Evolutionary conservation across 192 early-diverging fungal genomes (phyloP), one percentile per base, ranked within the genome.

Genomic region (Dispira simplex): DNA sequence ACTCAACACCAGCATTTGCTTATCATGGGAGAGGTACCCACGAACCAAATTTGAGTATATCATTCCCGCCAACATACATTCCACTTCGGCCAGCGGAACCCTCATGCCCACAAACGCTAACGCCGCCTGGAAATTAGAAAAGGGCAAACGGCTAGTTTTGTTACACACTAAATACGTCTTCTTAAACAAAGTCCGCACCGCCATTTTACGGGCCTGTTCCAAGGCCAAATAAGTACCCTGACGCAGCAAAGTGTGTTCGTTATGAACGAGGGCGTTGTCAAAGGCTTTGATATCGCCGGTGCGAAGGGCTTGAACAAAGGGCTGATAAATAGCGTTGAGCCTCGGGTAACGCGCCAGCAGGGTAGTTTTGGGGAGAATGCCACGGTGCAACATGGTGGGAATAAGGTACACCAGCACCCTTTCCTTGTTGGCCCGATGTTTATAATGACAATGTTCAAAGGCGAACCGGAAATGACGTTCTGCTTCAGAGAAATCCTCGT

Each of bases 51-150:
- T 91, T 76, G 86, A 88, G 69, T 82, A 83, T 47, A 99, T 88
- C 86, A 95, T 85, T 63, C 86, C 87, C 2, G 92, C 93, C 43
- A 99, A 68, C 59, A 89, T 81, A 66, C 92, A 91, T 66, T 89
- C 90, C 8, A 92, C 85, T 59, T 95, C 90, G 14, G 81, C 81
- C 44, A 81, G 54, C 16, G 83, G 83, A 1, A 81, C 65, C 25
- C 75, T 53, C 8, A 81, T 53, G 0, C 88, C 77, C 51, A 81
- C 77, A 75, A 71, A 74, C 11, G 66, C 70, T 44, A 95, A 66
- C 11, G 88, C 95, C 8, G 47, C 62, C 44, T 84, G 71, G 52
- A 97, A 85, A n/a, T 51, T 57, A 0, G 46, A 43, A 28, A 97
- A 74, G 13, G 80, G 66, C 2, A 95, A 60, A 44, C 83, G 76